A percentile compares a stretch with the other conserved stretches of the same genome.
These are phyloP conservation scores for Metschnikowia lunata DNA, from an alignment of 805 yeast genomes.

Conservation along the genomic window DNA sequence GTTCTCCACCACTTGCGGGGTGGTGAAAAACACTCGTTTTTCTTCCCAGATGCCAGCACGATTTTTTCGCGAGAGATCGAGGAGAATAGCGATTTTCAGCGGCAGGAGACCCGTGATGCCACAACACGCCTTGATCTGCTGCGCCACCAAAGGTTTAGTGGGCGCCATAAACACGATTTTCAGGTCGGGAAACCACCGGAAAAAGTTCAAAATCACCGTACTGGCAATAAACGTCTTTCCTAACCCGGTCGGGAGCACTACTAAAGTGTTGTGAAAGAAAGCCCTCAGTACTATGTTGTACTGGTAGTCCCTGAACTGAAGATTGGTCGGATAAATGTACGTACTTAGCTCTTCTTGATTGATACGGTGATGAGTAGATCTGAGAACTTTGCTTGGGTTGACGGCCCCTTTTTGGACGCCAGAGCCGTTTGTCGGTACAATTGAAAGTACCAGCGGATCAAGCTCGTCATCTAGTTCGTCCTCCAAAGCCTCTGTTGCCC, in stretches of 20 bases:
- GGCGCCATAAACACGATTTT: conserved; percentile 96
- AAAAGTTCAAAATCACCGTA: conserved; percentile 85
- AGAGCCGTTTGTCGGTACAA: background rate
- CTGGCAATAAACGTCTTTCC: conserved; percentile 97
- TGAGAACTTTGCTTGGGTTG: background rate
- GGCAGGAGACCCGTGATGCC: conserved; percentile 81
- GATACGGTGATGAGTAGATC: conserved; percentile 5
- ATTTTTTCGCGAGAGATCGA: conserved; percentile 53
- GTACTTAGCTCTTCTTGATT: conserved; percentile 21
- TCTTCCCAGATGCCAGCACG: conserved; percentile 74
- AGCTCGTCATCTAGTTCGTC: conserved; percentile 11
- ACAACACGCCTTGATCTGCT: conserved; percentile 90
- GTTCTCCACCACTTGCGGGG: conserved; percentile 95
- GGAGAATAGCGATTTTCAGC: conserved; percentile 70
- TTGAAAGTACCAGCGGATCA: conserved; percentile 8
- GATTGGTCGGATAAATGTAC: conserved; percentile 81
- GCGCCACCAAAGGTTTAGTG: conserved; percentile 92
- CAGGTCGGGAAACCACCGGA: conserved; percentile 74
- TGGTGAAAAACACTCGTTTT: conserved; percentile 81
- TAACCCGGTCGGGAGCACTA: conserved; percentile 94
- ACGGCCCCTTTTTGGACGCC: background rate
- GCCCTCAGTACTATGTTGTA: conserved; percentile 71
- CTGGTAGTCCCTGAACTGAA: conserved; percentile 84
- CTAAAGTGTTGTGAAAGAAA: conserved; percentile 66
- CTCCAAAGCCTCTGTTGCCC: background rate